phyloP scores from a whole-genome alignment of 1,284 basidiomycete species.

The Heterobasidion annosum region DNA sequence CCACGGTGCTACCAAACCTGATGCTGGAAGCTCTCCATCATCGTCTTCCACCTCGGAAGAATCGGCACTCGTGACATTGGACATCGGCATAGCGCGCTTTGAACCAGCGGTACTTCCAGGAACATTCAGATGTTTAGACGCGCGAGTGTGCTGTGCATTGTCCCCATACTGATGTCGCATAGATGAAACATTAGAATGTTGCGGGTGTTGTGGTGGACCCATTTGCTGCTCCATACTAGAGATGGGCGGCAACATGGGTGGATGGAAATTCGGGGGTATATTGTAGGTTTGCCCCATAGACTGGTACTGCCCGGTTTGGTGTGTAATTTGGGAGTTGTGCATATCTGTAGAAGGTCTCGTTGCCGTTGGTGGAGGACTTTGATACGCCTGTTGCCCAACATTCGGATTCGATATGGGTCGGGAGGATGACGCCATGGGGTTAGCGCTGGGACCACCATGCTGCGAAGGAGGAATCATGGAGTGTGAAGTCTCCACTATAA shows the following conservation, averaged over 20 bases:
- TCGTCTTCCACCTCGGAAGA: conserved; percentile 72
- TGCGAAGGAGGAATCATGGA: conserved; percentile 14
- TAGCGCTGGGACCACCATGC: background rate
- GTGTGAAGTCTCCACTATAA: conserved; percentile 27
- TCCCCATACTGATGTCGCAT: conserved; percentile 47
- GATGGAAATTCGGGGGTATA: conserved; percentile 19
- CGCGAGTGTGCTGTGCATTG: conserved; percentile 24
- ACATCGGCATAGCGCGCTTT: conserved; percentile 52
- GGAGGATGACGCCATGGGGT: background rate
- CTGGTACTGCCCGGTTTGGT: conserved; percentile 11
- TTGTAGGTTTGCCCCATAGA: conserved; percentile 11
- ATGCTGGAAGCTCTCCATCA: conserved; percentile 69
- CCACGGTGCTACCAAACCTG: conserved; percentile 75
- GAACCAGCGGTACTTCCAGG: conserved; percentile 24
- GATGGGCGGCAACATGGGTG: conserved; percentile 59
- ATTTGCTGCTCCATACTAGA: conserved; percentile 52
- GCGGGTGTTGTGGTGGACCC: conserved; percentile 33
- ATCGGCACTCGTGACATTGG: conserved; percentile 63
- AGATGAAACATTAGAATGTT: conserved; percentile 44
- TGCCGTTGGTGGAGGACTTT: conserved; percentile 8
- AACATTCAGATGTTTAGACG: conserved; percentile 23
- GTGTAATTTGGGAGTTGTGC: conserved; percentile 7
- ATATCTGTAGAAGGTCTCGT: conserved; percentile 3
- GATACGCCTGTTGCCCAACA: conserved; percentile 14
- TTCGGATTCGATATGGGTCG: background rate